phyloP scores from a whole-genome alignment of 257 asterid species.

The Verbena officinalis region DNA sequence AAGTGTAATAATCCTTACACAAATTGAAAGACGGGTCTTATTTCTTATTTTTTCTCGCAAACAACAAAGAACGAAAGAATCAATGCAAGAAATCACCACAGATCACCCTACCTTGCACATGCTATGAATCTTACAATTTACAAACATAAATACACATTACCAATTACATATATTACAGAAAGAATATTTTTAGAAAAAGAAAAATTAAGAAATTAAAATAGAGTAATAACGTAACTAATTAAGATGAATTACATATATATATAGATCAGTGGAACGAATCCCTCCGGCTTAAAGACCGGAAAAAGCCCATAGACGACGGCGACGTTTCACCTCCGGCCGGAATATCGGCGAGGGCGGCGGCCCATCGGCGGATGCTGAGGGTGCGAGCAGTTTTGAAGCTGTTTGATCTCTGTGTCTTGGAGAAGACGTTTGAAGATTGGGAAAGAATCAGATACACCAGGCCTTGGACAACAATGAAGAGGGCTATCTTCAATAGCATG shows the following conservation, averaged over 20 bases:
- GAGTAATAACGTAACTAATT: too few species aligned
- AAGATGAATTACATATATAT: neutral
- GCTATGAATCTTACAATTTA: too few species aligned
- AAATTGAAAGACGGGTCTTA: too few species aligned
- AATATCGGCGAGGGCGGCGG: constrained; percentile 58
- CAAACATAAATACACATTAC: neutral
- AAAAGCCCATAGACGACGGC: constrained; percentile 35
- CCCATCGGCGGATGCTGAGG: constrained; percentile 74
- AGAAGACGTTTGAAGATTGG: constrained; percentile 64
- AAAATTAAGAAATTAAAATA: too few species aligned
- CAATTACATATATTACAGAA: neutral
- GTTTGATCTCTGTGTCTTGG: constrained; percentile 49
- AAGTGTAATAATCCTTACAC: too few species aligned
- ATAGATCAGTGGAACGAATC: neutral
- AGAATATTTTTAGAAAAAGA: neutral
- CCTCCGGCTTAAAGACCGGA: constrained; percentile 44
- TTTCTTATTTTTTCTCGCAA: neutral
- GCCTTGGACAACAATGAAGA: constrained; percentile 64
- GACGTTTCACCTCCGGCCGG: constrained; percentile 63
- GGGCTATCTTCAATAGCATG: constrained; percentile 49
- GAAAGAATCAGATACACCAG: constrained; percentile 66
- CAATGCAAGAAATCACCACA: neutral
- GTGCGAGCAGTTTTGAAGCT: constrained; percentile 66
- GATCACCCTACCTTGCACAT: neutral
- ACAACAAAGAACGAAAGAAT: constrained; percentile 11